Evolutionary conservation across 2,329 filamentous ascomycete genomes (phyloP), one percentile per base, ranked within the genome.

Genomic region (Cadophora gregata): DNA sequence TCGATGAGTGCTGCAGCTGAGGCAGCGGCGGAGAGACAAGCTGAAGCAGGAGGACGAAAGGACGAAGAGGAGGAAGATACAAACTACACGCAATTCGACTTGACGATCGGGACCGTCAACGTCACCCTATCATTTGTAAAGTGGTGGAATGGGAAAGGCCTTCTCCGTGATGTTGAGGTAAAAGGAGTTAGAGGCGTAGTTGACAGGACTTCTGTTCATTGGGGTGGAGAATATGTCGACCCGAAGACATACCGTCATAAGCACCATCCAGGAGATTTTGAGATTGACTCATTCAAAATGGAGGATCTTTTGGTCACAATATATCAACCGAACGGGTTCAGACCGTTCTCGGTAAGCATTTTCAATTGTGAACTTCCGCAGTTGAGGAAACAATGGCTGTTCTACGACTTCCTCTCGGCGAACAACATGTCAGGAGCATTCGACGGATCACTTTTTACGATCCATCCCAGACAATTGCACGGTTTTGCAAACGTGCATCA

Each of bases 61-160:
- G 66, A 71, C 70, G 79, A 80, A 24, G 84, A 86, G 69, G 86
- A 89, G 66, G 94, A 98, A 75, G 95, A 98, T 76, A 93, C 92
- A 21, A 99, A 99, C 76, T 99, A 98, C 78, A 97, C 94, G 0
- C 96, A 99, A 73, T 99, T 97, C 73, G 96, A 99, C 75, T 83
- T 99, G 19, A 97, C 93, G 0, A 93, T 99, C 67, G 93, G 96
- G 69, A 96, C 93, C 0, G 93, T 99, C 69, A 97, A 99, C 75
- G 95, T 99, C 50, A 98, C 95, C 0, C 79, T 99, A 29, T 99
- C 96, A 0, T 98, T 99, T 73, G 85, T 93, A n/a, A 98, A 97
- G 77, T 99, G 96, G 96, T 96, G 97, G 88, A 98, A 97, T 73
- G 95, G 96, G 25, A 97, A 95, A 78, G 96, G 96, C 0, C 84